Base-by-base conservation (phyloP, 768 basidiomycete species). In the Kwoniella bestiolae region DNA sequence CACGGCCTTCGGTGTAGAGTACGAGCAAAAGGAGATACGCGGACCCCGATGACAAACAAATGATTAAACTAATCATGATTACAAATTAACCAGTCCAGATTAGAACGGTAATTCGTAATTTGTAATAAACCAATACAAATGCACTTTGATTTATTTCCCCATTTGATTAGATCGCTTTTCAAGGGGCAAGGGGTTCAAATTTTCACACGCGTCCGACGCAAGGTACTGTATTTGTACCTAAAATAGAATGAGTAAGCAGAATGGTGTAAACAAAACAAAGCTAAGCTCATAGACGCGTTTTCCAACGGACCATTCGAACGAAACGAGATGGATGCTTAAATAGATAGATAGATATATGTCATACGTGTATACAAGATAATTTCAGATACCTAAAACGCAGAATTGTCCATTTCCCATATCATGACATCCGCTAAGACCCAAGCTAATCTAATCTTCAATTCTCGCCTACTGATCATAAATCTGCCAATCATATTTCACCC, bases 401-500 rank as follows among this genome's bases (percentile, higher is more conserved):
- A 16, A 35, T 56, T 56, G 56, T 38, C 35, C 56, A 5, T 57
- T 5, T n/a, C n/a, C n/a, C n/a, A n/a, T n/a, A n/a, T n/a, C n/a
- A n/a, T n/a, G n/a, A 44, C 56, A 57, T 57, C 18, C 47, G 32
- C 9, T 26, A n/a, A n/a, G n/a, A n/a, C n/a, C n/a, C n/a, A n/a
- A 14, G 7, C 4, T 41, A 14, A 35, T 38, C 25, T 21, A 18
- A 25, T 38, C 12, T n/a, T 11, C 29, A 28, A 9, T 11, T 21
- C n/a, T n/a, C n/a, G n/a, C 31, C 25, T 23, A 29, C 61, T 68
- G 70, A 7, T 59, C 58, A 56, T 76, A 76, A 41, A 78, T 8
- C 60, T 78, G 76, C 76, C 76, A 78, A 61, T 78, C 76, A 38
- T 65, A 76, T 57, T 61, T 44, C 2, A 69, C 69, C 18, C 28